phyloP scores from a whole-genome alignment of 371 early-diverging fungal species.

The Dinochytrium kinnereticum region DNA sequence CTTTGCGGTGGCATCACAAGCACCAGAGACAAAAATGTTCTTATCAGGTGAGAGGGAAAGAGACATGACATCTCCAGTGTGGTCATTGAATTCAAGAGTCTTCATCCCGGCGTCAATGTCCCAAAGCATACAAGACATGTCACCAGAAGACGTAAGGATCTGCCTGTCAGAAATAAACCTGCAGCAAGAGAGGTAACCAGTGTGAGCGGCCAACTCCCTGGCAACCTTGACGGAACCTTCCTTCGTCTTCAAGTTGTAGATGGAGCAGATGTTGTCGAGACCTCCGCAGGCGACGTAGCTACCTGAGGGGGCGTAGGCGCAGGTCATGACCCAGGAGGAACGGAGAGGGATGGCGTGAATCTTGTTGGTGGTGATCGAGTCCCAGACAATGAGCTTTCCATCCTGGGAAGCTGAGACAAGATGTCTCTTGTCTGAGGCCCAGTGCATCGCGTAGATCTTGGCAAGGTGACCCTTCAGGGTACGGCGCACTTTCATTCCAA shows the following conservation, averaged over 20 bases:
- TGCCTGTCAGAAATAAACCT: conserved; percentile 93
- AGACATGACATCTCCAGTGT: conserved; percentile 98
- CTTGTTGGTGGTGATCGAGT: conserved; percentile 97
- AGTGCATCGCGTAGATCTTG: conserved; percentile 99
- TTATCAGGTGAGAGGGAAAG: conserved; percentile 86
- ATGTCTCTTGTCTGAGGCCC: conserved; percentile 94
- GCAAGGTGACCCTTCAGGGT: conserved; percentile 98
- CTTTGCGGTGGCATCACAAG: conserved; percentile 97
- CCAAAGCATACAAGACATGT: conserved; percentile 99
- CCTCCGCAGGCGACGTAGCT: conserved; percentile 99
- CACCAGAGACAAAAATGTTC: conserved; percentile 95
- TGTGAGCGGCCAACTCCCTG: conserved; percentile 91
- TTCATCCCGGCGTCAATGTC: conserved; percentile 97
- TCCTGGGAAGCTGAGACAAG: conserved; percentile 98
- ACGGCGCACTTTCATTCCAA: conserved; percentile 92
- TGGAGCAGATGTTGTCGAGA: conserved; percentile 96
- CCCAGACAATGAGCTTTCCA: conserved; percentile 98
- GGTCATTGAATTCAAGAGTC: conserved; percentile 92
- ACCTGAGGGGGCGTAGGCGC: conserved; percentile 97
- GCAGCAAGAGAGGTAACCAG: conserved; percentile 97
- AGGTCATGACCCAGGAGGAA: conserved; percentile 99
- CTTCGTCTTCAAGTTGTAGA: conserved; percentile 91
- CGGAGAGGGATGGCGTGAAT: conserved; percentile 95
- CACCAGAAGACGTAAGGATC: conserved; percentile 93
- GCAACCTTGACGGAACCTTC: conserved; percentile 92